Conservation (phyloP, 2,329 filamentous ascomycete genomes). For the Cladosporium sp. region DNA sequence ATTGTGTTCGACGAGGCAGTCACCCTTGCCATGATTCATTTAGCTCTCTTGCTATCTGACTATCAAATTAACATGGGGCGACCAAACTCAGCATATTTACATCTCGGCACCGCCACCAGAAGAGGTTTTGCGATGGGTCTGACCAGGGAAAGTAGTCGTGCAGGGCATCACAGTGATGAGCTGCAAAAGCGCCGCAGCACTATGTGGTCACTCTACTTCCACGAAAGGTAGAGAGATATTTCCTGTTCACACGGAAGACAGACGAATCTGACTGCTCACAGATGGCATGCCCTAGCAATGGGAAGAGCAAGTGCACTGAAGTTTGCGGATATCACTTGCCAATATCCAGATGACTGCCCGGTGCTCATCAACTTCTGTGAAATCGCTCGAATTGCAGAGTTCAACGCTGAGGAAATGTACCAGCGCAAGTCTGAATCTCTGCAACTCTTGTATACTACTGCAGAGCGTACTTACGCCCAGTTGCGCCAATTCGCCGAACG, state of each 20-base stretch:
- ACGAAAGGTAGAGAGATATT: slow-evolving; percentile 22
- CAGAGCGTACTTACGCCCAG: slow-evolving; percentile 22
- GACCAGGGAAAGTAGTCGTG: slow-evolving; percentile 20
- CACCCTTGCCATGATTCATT: slow-evolving; percentile 31
- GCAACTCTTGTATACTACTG: slow-evolving; percentile 23
- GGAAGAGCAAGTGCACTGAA: slow-evolving; percentile 21
- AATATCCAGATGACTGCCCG: slow-evolving; percentile 20
- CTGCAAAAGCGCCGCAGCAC: slow-evolving; percentile 25
- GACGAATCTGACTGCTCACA: background rate
- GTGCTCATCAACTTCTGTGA: slow-evolving; percentile 19
- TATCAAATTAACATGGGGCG: slow-evolving; percentile 30
- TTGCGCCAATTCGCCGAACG: slow-evolving; percentile 23
- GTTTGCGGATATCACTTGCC: slow-evolving; percentile 23
- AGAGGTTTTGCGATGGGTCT: slow-evolving; percentile 30
- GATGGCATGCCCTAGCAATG: slow-evolving; percentile 21
- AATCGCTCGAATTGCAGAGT: slow-evolving; percentile 20
- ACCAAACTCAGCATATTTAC: slow-evolving; percentile 28
- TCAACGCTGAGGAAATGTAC: slow-evolving; percentile 22
- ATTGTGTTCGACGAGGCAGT: slow-evolving; percentile 28
- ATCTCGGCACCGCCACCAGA: slow-evolving; percentile 26
- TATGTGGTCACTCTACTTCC: slow-evolving; percentile 29
- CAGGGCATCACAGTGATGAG: slow-evolving; percentile 3
- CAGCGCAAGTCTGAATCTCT: slow-evolving; percentile 25
- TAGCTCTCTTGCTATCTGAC: slow-evolving; percentile 25
- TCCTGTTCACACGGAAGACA: too few species aligned